A percentile compares a stretch with the other conserved stretches of the same genome.
phyloP scores from a whole-genome alignment of 208 protist genomes.

The Leishmania tropica region DNA sequence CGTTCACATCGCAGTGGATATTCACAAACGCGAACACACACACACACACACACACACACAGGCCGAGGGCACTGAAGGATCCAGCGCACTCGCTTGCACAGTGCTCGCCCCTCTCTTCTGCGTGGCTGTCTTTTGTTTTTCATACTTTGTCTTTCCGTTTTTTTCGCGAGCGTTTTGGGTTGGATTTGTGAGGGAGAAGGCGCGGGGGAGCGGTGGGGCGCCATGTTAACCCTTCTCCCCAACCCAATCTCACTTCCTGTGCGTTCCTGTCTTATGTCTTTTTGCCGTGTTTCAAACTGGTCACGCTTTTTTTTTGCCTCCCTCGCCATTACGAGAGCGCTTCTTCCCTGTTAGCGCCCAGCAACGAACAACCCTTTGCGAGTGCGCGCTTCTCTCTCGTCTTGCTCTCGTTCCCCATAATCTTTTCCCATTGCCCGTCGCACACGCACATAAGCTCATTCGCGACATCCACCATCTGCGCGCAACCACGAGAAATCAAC shows the following conservation, averaged over 20 bases:
- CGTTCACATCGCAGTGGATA: not conserved
- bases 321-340: not conserved
- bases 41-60: not conserved
- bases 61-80: not conserved
- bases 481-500: not conserved
- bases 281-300: not conserved
- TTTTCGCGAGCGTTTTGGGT: not conserved
- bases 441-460: not conserved
- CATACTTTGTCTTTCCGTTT: not conserved
- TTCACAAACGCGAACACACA: not conserved
- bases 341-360: not conserved
- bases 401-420: not conserved
- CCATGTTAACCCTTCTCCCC: too few relatives aligned
- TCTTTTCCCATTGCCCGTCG: not conserved
- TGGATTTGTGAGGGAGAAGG: not conserved
- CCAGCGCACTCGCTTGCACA: not conserved
- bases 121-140: not conserved
- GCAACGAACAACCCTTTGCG: not conserved
- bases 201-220: too few relatives aligned
- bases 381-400: not conserved
- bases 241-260: too few relatives aligned
- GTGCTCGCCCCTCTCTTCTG: not conserved
- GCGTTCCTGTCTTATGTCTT: not conserved
- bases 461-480: not conserved
- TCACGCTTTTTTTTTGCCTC: not conserved